Evolutionary conservation across 2,329 filamentous ascomycete species (phyloP).

Genomic region (Fusarium tuaranense): DNA sequence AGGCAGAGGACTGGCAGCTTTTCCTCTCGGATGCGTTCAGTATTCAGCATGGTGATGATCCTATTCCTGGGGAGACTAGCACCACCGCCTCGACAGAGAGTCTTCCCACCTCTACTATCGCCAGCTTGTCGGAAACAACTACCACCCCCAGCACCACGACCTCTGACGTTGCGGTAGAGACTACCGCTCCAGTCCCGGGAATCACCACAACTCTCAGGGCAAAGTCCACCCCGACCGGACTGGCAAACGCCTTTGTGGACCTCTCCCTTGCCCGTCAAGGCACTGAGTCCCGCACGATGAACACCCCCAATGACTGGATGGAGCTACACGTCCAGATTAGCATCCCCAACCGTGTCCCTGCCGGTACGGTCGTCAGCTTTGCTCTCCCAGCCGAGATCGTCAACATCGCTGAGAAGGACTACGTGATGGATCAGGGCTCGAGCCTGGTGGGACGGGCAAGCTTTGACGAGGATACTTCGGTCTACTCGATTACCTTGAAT

Average conservation of each 20-base stretch:
- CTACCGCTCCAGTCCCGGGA: neutral
- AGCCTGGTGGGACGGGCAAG: neutral
- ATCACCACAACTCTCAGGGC: neutral
- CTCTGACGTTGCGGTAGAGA: neutral
- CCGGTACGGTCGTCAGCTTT: neutral
- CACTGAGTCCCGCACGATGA: neutral
- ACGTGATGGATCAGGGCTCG: neutral
- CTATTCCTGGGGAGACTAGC: neutral
- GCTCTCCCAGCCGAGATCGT: constrained; percentile 17
- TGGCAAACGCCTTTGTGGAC: neutral
- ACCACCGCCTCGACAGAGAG: neutral
- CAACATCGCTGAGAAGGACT: constrained; percentile 8
- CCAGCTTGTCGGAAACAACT: neutral
- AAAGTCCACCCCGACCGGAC: neutral
- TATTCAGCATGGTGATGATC: neutral
- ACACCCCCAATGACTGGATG: neutral
- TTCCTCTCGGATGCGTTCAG: neutral
- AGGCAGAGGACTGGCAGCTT: neutral
- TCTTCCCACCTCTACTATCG: neutral
- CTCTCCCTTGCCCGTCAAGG: neutral
- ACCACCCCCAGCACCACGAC: neutral
- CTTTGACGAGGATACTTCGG: neutral
- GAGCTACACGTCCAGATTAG: neutral
- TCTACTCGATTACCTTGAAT: neutral
- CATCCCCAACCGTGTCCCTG: neutral